These are phyloP conservation scores for Biancaea sappan DNA, from an alignment of 306 rosid species.

Conservation along the genomic window DNA sequence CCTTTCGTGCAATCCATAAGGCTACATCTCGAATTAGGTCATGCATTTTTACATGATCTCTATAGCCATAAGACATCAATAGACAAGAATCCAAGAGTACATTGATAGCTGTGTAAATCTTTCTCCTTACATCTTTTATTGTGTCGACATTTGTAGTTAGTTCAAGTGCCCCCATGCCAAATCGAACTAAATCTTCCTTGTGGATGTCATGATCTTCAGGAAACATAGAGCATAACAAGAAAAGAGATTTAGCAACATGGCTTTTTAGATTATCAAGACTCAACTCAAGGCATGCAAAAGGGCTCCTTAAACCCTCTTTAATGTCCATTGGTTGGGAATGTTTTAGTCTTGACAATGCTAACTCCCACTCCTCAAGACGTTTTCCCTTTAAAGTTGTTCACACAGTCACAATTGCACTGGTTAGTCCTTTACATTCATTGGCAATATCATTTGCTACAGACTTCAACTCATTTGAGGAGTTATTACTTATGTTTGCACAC, in stretches of 20 bases:
- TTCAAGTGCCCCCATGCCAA: fast-evolving
- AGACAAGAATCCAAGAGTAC: neutral
- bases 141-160: neutral
- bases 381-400: neutral
- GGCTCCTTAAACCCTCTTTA: neutral
- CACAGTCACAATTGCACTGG: neutral
- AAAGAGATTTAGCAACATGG: neutral
- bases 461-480: neutral
- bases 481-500: neutral
- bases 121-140: neutral
- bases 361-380: neutral
- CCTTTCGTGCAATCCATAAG: neutral
- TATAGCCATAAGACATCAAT: fast-evolving
- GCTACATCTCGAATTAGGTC: neutral
- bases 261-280: neutral
- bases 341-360: neutral
- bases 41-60: neutral
- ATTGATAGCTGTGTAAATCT: neutral
- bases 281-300: neutral
- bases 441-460: neutral
- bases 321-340: neutral
- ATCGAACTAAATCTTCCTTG: neutral
- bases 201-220: neutral
- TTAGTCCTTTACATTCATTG: neutral
- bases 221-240: neutral